Evolutionary conservation across 2,329 filamentous ascomycete species (phyloP).

Genomic region (Plenodomus lindquistii): DNA sequence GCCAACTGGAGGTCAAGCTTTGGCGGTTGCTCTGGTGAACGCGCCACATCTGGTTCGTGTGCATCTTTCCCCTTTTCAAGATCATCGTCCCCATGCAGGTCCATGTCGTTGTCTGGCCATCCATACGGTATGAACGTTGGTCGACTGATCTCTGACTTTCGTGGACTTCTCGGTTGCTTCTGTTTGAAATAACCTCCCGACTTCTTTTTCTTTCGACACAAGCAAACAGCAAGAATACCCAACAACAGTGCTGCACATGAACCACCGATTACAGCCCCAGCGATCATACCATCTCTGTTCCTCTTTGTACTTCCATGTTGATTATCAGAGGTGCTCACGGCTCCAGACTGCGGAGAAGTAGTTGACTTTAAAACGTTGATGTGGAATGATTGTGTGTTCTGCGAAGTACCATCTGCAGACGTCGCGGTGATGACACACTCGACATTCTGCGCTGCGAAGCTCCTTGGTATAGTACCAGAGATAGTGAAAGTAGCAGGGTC

Average conservation of each 20-base stretch:
- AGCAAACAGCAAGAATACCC: conserved; percentile 19
- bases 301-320: conserved; percentile 11
- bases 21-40: conserved; percentile 43
- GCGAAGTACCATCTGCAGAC: conserved; percentile 26
- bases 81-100: conserved; percentile 21
- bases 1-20: conserved; percentile 44
- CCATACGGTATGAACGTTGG: conserved; percentile 43
- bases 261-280: conserved; percentile 38
- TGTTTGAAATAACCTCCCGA: conserved; percentile 23
- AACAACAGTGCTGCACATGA: conserved; percentile 34
- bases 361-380: conserved; percentile 39
- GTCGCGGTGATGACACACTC: conserved; percentile 51
- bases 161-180: conserved; percentile 25
- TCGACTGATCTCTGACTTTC: conserved; percentile 46
- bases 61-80: conserved; percentile 44
- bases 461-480: conserved; percentile 53
- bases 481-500: conserved; percentile 50
- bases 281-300: conserved; percentile 26
- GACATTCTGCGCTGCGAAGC: conserved; percentile 44
- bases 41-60: conserved; percentile 16
- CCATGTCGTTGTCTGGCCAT: conserved; percentile 25
- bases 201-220: conserved; percentile 28
- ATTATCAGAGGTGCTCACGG: background rate
- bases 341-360: background rate
- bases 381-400: conserved; percentile 51